phyloP scores from a whole-genome alignment of 352 stramenopile species.

The Pythium phragmitis region DNA sequence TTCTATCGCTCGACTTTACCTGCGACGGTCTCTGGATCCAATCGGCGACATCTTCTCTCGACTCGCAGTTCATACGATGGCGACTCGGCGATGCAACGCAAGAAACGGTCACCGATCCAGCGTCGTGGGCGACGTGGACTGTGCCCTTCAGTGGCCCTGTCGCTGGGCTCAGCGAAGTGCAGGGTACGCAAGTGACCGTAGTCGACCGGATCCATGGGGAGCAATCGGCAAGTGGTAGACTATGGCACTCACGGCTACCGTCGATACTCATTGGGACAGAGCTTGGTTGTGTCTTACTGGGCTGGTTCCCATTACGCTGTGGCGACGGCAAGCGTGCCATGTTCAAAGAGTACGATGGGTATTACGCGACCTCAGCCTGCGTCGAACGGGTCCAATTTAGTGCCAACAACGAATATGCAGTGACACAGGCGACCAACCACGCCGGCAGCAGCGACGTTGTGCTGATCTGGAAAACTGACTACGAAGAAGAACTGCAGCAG shows the following conservation, averaged over 20 bases:
- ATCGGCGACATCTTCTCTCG: constrained; percentile 50
- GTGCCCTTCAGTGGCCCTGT: constrained; percentile 54
- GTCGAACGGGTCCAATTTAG: constrained; percentile 56
- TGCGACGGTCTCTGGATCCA: constrained; percentile 58
- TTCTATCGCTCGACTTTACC: constrained; percentile 73
- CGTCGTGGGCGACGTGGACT: constrained; percentile 53
- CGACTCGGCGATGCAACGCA: constrained; percentile 21
- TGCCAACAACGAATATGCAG: constrained; percentile 50
- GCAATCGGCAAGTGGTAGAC: neutral
- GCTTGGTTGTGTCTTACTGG: constrained; percentile 54
- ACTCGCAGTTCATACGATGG: constrained; percentile 74
- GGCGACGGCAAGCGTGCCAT: constrained; percentile 34
- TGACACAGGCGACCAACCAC: constrained; percentile 43
- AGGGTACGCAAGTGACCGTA: constrained; percentile 28
- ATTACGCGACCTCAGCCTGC: constrained; percentile 38
- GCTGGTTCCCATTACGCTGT: constrained; percentile 63
- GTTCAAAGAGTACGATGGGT: constrained; percentile 59
- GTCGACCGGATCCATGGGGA: constrained; percentile 36
- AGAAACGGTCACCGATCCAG: neutral
- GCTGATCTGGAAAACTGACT: constrained; percentile 77
- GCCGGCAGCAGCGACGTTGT: constrained; percentile 33
- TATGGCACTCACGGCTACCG: constrained; percentile 50
- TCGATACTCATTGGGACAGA: constrained; percentile 48
- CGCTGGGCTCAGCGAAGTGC: constrained; percentile 43
- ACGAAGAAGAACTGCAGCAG: constrained; percentile 60